Percentiles rank a stretch among this genome's conserved stretches.
phyloP scores from a whole-genome alignment of 2,329 filamentous ascomycete species.

The Dactylonectria macrodidyma region DNA sequence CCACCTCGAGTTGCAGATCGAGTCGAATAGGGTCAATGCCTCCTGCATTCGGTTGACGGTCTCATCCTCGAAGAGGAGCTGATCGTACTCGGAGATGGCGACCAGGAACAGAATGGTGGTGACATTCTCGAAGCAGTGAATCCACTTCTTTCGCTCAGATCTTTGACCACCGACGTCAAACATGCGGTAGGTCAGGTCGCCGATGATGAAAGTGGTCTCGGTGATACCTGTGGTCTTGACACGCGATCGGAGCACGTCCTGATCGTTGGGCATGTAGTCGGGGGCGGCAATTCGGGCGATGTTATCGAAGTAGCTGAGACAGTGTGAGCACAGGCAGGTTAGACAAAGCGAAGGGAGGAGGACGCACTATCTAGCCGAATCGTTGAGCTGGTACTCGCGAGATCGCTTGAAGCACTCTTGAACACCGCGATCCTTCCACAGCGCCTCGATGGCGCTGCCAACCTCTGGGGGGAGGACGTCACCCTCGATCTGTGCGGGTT shows the following conservation, averaged over 20 bases:
- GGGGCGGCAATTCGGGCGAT: constrained; percentile 91
- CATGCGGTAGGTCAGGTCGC: constrained; percentile 95
- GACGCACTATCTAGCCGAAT: constrained; percentile 94
- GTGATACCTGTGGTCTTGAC: constrained; percentile 99
- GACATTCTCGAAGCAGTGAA: constrained; percentile 98
- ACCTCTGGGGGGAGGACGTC: constrained; percentile 96
- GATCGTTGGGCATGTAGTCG: constrained; percentile 95
- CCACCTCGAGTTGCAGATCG: constrained; percentile 90
- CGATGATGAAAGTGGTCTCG: constrained; percentile 96
- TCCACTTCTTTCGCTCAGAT: constrained; percentile 99
- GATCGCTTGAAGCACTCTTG: constrained; percentile 97
- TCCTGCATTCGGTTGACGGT: constrained; percentile 97
- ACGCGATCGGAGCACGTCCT: constrained; percentile 95
- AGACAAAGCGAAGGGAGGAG: neutral
- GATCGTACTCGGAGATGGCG: constrained; percentile 97
- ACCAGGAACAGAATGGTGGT: constrained; percentile 97
- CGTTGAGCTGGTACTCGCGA: constrained; percentile 95
- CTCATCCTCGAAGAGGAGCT: constrained; percentile 95
- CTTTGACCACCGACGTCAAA: constrained; percentile 97
- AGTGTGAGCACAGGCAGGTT: constrained; percentile 50
- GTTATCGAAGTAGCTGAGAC: constrained; percentile 91
- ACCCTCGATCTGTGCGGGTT: constrained; percentile 95
- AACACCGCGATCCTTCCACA: constrained; percentile 94
- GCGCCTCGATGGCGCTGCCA: constrained; percentile 89
- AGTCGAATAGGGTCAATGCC: constrained; percentile 88